Base-by-base conservation (phyloP, 2,329 filamentous ascomycete genomes). In the Dothideomycetidae sp. region DNA sequence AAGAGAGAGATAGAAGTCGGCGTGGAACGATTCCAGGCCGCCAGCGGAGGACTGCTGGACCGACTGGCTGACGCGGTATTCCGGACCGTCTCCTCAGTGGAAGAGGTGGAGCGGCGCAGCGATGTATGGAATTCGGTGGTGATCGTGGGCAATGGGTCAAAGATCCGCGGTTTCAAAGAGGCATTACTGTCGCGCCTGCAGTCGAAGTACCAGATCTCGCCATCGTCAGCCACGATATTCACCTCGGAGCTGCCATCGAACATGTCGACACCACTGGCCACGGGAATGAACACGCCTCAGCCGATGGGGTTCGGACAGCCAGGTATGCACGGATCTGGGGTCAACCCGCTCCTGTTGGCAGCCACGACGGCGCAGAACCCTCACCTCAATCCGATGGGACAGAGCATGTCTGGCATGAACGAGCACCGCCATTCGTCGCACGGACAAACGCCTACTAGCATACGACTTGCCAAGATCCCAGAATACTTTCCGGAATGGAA, bases 191-290 rank as follows among this genome's bases (percentile, higher is more conserved):
- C 80, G 49, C 85, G 77, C 0, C 71, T 98, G 23, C 73, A 73
- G 26, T 71, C 78, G 33, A 85, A 86, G 46, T 90, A 93, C 57
- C 71, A 94, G 37, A 77, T 98, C 47, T 93, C 86, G 2, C 90
- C 90, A 0, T 86, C 80, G 17, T 88, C 84, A 1, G 85, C 84
- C 35, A 94, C 86, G 29, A 96, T 96, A 52, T 96, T 96, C 67
- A 93, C 86, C 23, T 93, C 85, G 14, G 90, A 98, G 59, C 75
- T 96, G 26, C 90, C 90, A 5, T 94, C 85, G 5, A 88, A 90
- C 60, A 73, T 94, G 54, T 85, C 82, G 18, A 96, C 90, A 0
- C 90, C 90, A 1, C 71, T 80, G 9, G 86, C 84, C 13, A 96
- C 88, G 1, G 88, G 88, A 21, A 75, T 85, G 11, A 90, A 93